Evolutionary conservation across 2,329 filamentous ascomycete species (phyloP), one percentile per base, ranked within the genome.

Genomic region (Rhynchosporium secalis): DNA sequence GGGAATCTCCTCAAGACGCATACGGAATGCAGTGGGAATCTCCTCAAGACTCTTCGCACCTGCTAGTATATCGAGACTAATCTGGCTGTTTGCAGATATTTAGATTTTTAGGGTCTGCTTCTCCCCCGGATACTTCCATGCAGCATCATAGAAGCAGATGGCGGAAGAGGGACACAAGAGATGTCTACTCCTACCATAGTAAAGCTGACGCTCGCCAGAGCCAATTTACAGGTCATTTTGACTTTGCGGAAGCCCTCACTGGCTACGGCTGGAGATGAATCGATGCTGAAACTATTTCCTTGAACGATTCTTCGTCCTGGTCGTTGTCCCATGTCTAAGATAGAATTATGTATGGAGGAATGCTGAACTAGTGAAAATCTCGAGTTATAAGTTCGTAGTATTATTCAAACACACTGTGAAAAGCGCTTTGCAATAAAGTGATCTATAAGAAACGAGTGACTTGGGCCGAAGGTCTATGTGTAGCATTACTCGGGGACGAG

Each of bases 311-410:
- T 41, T 58, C 45, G 33, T 52, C 49, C 28, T 26, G 36, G n/a
- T 49, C 56, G 9, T 48, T 28, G n/a, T 46, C 56, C 45, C 56
- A 58, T 28, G n/a, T 40, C 9, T 58, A 46, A 7, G 56, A 58
- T 3, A 58, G 45, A 1, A 58, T 49, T 6, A 46, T 46, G 9
- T 49, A 41, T 3, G 46, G 31, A 10, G 56, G 56, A 12, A 45
- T 56, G 29, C 45, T 33, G 26, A 43, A 26, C 41, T 10, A 4
- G 41, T 45, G 26, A 56, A 56, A 20, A 12, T 41, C 52, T 56
- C 52, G 9, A 56, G 52, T n/a, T 56, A 12, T n/a, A 41, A 43
- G 12, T n/a, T 43, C 1, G 26, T 28, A 4, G 52, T 43, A 9
- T 55, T 55, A 1, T 41, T 28, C 7, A 55, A 20, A 33, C 36